Conservation (phyloP, 768 basidiomycete species). For the Leccinum subgranulosum region DNA sequence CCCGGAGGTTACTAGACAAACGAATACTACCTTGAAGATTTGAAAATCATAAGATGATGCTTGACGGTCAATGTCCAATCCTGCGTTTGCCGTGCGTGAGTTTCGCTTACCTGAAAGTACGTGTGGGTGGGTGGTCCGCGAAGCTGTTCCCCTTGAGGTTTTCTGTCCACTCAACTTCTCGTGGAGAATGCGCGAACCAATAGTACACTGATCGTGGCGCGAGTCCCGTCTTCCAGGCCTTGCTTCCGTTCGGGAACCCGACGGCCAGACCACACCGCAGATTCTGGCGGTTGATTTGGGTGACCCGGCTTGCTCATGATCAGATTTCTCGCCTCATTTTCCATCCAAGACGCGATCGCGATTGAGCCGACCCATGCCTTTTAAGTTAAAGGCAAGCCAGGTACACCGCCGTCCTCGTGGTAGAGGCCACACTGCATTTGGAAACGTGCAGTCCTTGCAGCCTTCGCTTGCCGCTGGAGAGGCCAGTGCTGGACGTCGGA, state of each 20-base stretch:
- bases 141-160: not conserved
- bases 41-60: not conserved
- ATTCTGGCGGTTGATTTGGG: not conserved
- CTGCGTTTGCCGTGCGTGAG: not conserved
- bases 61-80: not conserved
- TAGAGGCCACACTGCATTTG: too few species aligned
- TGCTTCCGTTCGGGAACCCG: not conserved
- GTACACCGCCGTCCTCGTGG: too few species aligned
- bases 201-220: not conserved
- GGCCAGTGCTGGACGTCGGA: too few species aligned
- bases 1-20: constrained; percentile 1
- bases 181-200: not conserved
- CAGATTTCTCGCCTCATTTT: not conserved
- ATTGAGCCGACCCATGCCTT: too few species aligned
- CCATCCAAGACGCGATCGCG: not conserved
- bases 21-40: not conserved
- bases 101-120: not conserved
- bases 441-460: too few species aligned
- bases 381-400: too few species aligned
- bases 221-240: not conserved
- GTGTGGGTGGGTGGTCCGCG: not conserved
- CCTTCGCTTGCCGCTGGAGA: too few species aligned
- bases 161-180: not conserved
- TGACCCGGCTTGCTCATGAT: not conserved
- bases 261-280: not conserved